phyloP scores from a whole-genome alignment of 768 basidiomycete genomes.

The Boletus speciosus region DNA sequence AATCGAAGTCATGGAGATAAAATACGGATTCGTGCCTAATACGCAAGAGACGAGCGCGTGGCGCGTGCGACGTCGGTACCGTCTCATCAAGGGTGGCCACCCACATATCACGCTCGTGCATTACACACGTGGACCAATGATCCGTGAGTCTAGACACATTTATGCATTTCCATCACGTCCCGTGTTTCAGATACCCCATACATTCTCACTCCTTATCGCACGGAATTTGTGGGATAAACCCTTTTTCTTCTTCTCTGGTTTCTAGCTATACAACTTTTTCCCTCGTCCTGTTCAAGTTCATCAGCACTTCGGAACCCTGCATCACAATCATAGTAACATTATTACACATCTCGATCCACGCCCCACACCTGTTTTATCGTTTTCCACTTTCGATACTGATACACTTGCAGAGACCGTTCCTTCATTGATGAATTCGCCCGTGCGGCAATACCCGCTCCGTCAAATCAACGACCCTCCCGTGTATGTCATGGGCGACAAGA shows the following conservation, averaged over 20 bases:
- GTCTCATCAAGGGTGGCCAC: conserved; percentile 70
- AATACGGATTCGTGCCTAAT: conserved; percentile 74
- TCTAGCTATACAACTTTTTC: not conserved
- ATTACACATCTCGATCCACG: not conserved
- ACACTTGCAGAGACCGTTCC: conserved; percentile 54
- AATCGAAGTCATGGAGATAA: conserved; percentile 71
- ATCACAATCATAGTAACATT: not conserved
- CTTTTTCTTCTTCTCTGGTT: not conserved
- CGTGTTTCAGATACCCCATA: conserved; percentile 20
- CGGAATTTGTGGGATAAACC: not conserved
- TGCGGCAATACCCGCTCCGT: conserved; percentile 70
- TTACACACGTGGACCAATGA: conserved; percentile 62
- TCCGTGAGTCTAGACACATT: conserved; percentile 46
- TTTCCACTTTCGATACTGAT: conserved; percentile 12
- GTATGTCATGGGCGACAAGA: conserved; percentile 69
- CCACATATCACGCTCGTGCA: conserved; percentile 73
- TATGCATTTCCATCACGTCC: not conserved
- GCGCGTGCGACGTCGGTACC: conserved; percentile 67
- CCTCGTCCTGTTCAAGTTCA: not conserved
- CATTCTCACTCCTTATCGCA: conserved; percentile 12
- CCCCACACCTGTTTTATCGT: not conserved
- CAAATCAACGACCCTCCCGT: conserved; percentile 61
- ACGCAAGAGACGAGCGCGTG: conserved; percentile 58
- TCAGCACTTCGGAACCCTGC: not conserved
- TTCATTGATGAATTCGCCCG: conserved; percentile 53